phyloP scores from a whole-genome alignment of 768 basidiomycete species.

The Rhodotorula sphaerocarpa region DNA sequence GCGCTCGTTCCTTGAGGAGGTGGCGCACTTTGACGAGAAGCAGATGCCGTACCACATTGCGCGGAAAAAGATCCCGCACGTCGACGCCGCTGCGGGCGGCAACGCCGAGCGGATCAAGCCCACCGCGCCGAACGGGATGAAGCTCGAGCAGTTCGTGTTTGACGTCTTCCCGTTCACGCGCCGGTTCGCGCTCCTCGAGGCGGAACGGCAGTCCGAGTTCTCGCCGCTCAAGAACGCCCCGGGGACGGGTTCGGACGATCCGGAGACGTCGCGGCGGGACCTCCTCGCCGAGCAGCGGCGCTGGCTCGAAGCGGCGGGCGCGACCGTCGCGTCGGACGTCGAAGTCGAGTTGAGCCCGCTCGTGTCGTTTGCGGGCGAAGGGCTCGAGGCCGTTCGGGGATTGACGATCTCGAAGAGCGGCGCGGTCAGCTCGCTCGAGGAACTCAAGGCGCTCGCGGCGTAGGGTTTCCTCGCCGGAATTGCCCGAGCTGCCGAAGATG shows the following conservation, averaged over 20 bases:
- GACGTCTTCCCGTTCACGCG: conserved; percentile 68
- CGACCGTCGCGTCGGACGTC: conserved; percentile 54
- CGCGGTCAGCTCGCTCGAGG: conserved; percentile 56
- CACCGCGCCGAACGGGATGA: conserved; percentile 91
- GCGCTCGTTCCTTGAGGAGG: conserved; percentile 65
- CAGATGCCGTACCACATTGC: conserved; percentile 96
- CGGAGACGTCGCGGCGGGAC: conserved; percentile 81
- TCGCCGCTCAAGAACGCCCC: conserved; percentile 97
- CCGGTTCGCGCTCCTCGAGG: conserved; percentile 77
- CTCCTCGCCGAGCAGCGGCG: conserved; percentile 76
- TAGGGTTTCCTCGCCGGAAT: not conserved
- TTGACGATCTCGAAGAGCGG: conserved; percentile 70
- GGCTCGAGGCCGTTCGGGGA: conserved; percentile 67
- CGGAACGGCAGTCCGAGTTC: conserved; percentile 80
- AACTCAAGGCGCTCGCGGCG: conserved; percentile 46
- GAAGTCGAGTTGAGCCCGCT: conserved; percentile 86
- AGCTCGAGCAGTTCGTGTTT: conserved; percentile 96
- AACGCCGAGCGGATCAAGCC: conserved; percentile 63
- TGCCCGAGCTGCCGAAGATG: too few species aligned
- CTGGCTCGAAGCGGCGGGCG: conserved; percentile 74
- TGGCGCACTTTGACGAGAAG: conserved; percentile 66
- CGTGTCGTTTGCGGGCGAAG: conserved; percentile 87
- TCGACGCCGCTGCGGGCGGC: conserved; percentile 59
- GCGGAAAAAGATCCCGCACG: conserved; percentile 86
- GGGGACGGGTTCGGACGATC: conserved; percentile 79